Percentiles rank a stretch among this genome's conserved stretches.
Evolutionary conservation across 495 filamentous ascomycete species (phyloP).

Genomic region (Tetracladium setigerum): DNA sequence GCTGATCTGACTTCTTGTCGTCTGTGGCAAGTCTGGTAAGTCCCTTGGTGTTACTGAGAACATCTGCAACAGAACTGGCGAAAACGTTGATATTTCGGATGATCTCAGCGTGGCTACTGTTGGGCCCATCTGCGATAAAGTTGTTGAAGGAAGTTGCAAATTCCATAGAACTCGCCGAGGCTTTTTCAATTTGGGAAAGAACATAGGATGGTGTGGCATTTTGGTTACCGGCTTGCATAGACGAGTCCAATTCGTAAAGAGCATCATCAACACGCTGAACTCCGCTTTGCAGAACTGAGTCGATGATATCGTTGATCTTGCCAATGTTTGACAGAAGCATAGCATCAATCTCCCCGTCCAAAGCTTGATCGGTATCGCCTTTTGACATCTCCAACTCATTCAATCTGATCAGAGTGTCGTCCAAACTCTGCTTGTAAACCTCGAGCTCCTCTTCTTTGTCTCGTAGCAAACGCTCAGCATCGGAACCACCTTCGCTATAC

Average conservation of each 20-base stretch:
- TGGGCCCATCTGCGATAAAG: conserved; percentile 93
- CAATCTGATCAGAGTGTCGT: conserved; percentile 84
- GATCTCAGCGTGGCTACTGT: conserved; percentile 81
- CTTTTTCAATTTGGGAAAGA: conserved; percentile 93
- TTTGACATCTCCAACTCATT: conserved; percentile 67
- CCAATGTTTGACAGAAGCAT: conserved; percentile 75
- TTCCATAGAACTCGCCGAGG: conserved; percentile 86
- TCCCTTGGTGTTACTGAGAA: conserved; percentile 93
- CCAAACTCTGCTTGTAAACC: conserved; percentile 94
- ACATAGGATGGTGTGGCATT: conserved; percentile 95
- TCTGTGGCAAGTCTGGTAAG: conserved; percentile 89
- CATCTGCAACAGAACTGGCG: conserved; percentile 83
- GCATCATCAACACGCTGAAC: conserved; percentile 95
- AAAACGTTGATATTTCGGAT: conserved; percentile 91
- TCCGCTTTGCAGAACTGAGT: conserved; percentile 89
- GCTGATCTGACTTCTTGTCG: conserved; percentile 82
- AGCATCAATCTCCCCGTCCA: conserved; percentile 87
- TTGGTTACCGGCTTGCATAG: conserved; percentile 97
- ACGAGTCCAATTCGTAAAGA: conserved; percentile 91
- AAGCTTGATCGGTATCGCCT: conserved; percentile 68
- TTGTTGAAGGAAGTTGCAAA: conserved; percentile 97
- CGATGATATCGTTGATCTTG: conserved; percentile 96
- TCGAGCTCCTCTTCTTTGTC: conserved; percentile 98
- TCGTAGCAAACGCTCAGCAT: conserved; percentile 72
- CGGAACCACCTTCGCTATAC: conserved; percentile 70